Percentiles rank a stretch among this genome's conserved stretches.
These are phyloP conservation scores for Chenopodium berlandieri DNA, from an alignment of 148 eudicot genomes.

Conservation along the genomic window DNA sequence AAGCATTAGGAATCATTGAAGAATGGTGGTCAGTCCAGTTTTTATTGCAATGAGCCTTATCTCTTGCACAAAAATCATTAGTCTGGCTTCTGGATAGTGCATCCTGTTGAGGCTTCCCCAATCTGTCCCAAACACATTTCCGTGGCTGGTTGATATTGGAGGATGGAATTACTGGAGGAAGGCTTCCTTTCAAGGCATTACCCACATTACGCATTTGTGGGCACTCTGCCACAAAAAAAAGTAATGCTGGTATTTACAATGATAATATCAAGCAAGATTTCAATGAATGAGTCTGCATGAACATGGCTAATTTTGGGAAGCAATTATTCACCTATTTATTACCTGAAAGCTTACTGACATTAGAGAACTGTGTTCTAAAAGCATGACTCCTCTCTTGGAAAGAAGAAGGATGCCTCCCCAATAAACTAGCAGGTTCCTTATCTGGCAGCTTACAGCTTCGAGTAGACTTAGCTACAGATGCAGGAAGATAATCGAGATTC, in stretches of 20 bases:
- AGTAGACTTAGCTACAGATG: neutral
- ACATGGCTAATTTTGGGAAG: neutral
- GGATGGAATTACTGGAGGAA: neutral
- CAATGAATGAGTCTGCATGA: neutral
- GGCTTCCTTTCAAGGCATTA: too few relatives aligned
- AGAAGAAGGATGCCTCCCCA: neutral
- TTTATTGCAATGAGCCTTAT: neutral
- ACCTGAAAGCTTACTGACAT: conserved; percentile 18
- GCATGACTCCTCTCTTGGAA: neutral
- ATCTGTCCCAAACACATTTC: conserved; percentile 29
- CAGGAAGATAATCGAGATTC: neutral
- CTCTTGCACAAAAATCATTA: neutral
- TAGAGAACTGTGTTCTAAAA: conserved; percentile 4
- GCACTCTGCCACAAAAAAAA: too few relatives aligned
- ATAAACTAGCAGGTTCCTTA: neutral
- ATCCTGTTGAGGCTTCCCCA: conserved; percentile 18
- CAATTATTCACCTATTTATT: neutral
- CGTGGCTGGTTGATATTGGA: conserved; percentile 13
- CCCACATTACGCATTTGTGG: too few relatives aligned
- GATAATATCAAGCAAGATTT: neutral
- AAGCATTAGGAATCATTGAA: neutral
- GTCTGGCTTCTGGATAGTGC: conserved; percentile 5
- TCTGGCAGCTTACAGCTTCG: neutral
- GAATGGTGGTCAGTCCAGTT: neutral
- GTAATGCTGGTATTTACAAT: neutral